Base-by-base conservation (phyloP, 1,139 yeast genomes). In the Taphrina sp. region DNA sequence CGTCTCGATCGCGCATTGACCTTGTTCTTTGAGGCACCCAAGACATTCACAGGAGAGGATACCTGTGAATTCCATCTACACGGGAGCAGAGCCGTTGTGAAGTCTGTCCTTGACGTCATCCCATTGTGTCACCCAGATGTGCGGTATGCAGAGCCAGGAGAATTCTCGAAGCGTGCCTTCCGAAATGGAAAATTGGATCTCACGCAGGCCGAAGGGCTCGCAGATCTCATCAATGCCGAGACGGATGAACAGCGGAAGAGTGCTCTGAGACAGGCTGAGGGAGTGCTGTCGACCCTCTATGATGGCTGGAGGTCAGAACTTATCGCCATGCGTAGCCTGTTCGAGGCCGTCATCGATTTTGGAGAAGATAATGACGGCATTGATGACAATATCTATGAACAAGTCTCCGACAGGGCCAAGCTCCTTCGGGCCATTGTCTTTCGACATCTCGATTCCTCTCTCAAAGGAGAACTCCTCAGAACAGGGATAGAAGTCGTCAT, bases 21-120 rank as follows among this genome's bases (percentile, higher is more conserved):
- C 0, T 64, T 89, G 1, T 84, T 72, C 64, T 89, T 90, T 69
- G 69, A 78, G 20, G 79, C 78, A 1, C 97, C 97, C 0, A 73
- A 74, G n/a, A 83, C 96, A 0, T 94, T 84, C 64, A 92, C 97
- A 0, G 98, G 98, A 0, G 97, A 92, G 69, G 96, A 92, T 64
- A 64, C 85, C 29, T 71, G 90, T 12, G 99, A 92, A 64, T 68
- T 92, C 17, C 97, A 92, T 66, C 69, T 87, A 1, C 99, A 92
- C 68, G 99, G 99, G 2, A 96, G 98, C 5, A 80, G 78, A 10
- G 96, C 97, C 0, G 88, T 92, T 1, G 78, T 87, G 1, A 75
- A 76, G 54, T 77, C 89, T 0, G 85, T 90, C 0, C 64, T 90
- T 42, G 72, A 72, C 14, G 81, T 95, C 0, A 81, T 92, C n/a